These are phyloP conservation scores for Brassica balearica DNA, from an alignment of 441 rosid species.

Conservation along the genomic window DNA sequence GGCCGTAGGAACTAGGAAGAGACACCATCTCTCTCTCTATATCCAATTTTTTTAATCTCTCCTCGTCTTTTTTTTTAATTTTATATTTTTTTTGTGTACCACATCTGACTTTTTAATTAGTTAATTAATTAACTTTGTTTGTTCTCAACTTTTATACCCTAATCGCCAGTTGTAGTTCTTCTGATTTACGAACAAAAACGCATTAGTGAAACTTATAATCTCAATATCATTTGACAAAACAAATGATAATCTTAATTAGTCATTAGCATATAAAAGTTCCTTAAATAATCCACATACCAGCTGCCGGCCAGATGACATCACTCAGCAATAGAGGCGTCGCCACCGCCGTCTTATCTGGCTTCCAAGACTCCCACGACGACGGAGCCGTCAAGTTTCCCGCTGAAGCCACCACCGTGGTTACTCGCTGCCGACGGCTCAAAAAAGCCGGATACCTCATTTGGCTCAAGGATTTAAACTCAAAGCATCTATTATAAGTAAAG, in stretches of 20 bases:
- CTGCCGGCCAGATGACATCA: constrained; percentile 92
- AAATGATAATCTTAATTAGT: not conserved
- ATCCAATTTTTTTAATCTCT: not conserved
- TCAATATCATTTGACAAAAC: not conserved
- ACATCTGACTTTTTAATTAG: not conserved
- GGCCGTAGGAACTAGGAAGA: constrained; percentile 33
- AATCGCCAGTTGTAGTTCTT: constrained; percentile 35
- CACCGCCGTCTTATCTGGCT: constrained; percentile 56
- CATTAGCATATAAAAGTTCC: not conserved
- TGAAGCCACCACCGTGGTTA: constrained; percentile 48
- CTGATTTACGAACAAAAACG: constrained; percentile 24
- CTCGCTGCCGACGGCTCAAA: constrained; percentile 34
- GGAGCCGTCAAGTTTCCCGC: constrained; percentile 52
- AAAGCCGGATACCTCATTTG: not conserved
- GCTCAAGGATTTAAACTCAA: constrained; percentile 2
- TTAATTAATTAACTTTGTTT: not conserved
- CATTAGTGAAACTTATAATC: not conserved
- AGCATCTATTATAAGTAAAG: not conserved
- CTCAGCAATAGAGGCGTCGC: constrained; percentile 62
- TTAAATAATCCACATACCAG: constrained; percentile 50
- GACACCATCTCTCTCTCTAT: not conserved
- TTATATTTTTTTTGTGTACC: not conserved
- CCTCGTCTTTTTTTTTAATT: not conserved
- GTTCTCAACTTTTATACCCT: constrained; percentile 27
- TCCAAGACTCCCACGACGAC: constrained; percentile 74